phyloP scores from a whole-genome alignment of 1,284 basidiomycete genomes.

The Cryptococcus hybrid region DNA sequence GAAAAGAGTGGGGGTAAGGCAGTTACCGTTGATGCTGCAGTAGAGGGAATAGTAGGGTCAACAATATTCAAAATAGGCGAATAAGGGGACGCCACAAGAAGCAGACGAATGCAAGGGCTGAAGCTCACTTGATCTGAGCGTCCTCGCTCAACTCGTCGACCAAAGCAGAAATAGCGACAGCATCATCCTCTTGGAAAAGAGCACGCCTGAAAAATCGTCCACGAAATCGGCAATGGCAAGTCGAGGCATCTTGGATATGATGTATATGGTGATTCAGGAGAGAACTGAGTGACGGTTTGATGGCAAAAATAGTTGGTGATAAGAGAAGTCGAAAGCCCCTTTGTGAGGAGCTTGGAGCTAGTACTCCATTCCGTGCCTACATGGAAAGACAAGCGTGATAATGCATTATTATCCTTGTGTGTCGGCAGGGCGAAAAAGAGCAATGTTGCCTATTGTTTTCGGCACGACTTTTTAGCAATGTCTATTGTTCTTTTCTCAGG shows the following conservation, averaged over 20 bases:
- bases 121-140: constrained; percentile 10
- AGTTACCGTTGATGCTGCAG: constrained; percentile 11
- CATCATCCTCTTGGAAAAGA: constrained; percentile 9
- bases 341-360: too few relatives aligned
- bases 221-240: constrained; percentile 11
- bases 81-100: neutral
- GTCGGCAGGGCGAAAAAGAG: too few relatives aligned
- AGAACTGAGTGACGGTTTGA: neutral
- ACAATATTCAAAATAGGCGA: too few relatives aligned
- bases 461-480: too few relatives aligned
- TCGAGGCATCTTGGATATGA: constrained; percentile 5
- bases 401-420: too few relatives aligned
- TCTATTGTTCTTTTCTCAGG: too few relatives aligned
- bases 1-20: constrained; percentile 2
- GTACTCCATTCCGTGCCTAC: too few relatives aligned
- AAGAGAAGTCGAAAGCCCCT: too few relatives aligned
- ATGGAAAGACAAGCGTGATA: too few relatives aligned
- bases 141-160: constrained; percentile 7
- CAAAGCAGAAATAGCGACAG: constrained; percentile 8
- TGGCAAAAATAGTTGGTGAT: too few relatives aligned
- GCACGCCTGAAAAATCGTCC: constrained; percentile 8
- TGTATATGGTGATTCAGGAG: neutral
- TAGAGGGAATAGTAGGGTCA: neutral
- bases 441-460: too few relatives aligned
- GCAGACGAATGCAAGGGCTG: neutral